Evolutionary conservation across 495 filamentous ascomycete species (phyloP), one percentile per base, ranked within the genome.

Genomic region (Trichoderma erinaceum): DNA sequence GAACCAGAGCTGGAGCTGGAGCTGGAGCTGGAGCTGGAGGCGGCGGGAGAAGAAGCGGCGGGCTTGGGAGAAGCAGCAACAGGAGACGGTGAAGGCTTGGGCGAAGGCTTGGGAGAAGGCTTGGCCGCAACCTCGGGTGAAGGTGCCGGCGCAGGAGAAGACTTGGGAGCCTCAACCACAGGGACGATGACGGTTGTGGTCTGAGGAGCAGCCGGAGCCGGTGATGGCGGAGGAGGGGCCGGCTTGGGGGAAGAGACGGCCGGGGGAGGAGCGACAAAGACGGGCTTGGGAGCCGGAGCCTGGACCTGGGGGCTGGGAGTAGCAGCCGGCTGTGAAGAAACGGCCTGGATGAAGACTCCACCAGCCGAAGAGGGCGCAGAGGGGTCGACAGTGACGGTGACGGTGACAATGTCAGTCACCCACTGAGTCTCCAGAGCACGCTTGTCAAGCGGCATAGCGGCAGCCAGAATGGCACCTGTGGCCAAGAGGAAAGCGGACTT

Each of bases 401-500:
- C 81, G 64, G 85, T 88, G 70, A 89, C 79, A 73, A 84, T 86
- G 63, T 89, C 84, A 41, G 80, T 74, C 41, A 86, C 84, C 75
- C 82, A 79, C 35, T 85, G 78, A 64, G 82, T 86, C 71, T 84
- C 78, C 65, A 83, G 73, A 71, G 79, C 81, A 67, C 86, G 84
- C 77, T 84, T 82, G 68, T 85, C 79, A 41, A 83, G 84, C 13
- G 89, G 90, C 65, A 76, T 80, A 68, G 85, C 88, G 70, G 86
- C 71, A 65, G 83, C 85, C 77, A 89, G 79, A 69, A 85, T 78
- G 64, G 87, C 89, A 75, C 85, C 82, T 73, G 89, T 78, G 58
- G 84, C 82, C 73, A 86, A 81, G 71, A 91, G 69, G 66, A 90
- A 66, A 67, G 86, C 73, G 41, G 89, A 86, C 77, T 86, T 90